Percentiles rank a stretch among this genome's conserved stretches.
Conservation (phyloP, 192 early-diverging fungal genomes). For the Spizellomyces sp. region DNA sequence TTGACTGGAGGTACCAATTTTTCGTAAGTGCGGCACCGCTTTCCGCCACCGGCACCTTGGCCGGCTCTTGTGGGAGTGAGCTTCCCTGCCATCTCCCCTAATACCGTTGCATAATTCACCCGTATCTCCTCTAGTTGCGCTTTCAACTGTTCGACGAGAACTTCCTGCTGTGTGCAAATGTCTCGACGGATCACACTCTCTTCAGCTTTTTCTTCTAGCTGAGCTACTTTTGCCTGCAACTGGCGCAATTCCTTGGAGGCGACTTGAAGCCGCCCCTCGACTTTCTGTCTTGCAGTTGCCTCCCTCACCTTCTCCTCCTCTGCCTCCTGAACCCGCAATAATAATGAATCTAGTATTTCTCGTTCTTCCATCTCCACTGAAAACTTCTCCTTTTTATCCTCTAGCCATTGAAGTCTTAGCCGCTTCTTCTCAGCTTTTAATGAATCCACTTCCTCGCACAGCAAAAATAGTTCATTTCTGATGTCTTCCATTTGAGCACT, state of each 20-base stretch:
- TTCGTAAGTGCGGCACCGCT: too few species aligned
- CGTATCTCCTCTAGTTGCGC: constrained; percentile 9
- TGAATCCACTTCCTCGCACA: too few species aligned
- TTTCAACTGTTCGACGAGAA: constrained; percentile 4
- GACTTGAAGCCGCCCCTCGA: not conserved
- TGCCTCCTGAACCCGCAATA: not conserved
- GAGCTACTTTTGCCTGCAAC: not conserved
- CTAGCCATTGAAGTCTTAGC: too few species aligned
- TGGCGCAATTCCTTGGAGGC: not conserved
- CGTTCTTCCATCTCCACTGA: constrained; percentile 6
- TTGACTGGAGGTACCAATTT: too few species aligned
- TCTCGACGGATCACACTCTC: not conserved
- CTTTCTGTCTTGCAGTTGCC: not conserved
- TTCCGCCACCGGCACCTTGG: too few species aligned
- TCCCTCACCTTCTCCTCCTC: constrained; percentile 11
- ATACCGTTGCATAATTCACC: not conserved
- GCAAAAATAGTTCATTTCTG: too few species aligned
- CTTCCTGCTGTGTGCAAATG: not conserved
- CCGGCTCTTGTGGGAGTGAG: not conserved
- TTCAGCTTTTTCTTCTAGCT: not conserved
- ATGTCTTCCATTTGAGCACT: too few species aligned
- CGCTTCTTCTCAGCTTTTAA: too few species aligned
- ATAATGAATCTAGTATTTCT: not conserved
- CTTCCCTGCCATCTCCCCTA: not conserved
- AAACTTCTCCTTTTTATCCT: too few species aligned